Conservation (phyloP, 495 filamentous ascomycete genomes). For the Apodospora peruviana region DNA sequence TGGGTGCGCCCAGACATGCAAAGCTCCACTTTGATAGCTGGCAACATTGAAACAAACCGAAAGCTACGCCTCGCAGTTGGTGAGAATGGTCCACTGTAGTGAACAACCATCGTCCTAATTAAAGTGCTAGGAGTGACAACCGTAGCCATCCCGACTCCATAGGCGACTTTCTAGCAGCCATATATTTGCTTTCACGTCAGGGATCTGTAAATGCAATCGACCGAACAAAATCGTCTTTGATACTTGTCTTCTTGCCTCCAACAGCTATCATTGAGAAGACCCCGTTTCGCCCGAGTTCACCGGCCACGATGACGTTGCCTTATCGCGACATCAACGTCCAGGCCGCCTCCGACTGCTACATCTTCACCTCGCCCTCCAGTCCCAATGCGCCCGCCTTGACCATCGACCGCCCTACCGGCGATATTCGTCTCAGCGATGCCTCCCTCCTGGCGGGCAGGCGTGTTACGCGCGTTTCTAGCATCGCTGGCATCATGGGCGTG, state of each 20-base stretch:
- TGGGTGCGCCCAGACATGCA: neutral
- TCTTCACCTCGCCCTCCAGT: slow-evolving; percentile 92
- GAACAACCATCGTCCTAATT: too few relatives aligned
- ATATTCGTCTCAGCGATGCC: slow-evolving; percentile 77
- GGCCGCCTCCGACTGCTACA: slow-evolving; percentile 84
- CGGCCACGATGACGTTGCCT: slow-evolving; percentile 59
- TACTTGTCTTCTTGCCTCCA: too few relatives aligned
- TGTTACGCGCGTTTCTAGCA: slow-evolving; percentile 68
- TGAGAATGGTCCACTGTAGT: too few relatives aligned
- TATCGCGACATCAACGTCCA: slow-evolving; percentile 97
- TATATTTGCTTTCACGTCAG: too few relatives aligned
- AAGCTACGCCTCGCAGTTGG: neutral
- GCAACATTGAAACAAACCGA: neutral
- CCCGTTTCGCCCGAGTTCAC: too few relatives aligned
- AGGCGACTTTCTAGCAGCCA: too few relatives aligned
- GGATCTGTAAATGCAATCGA: too few relatives aligned
- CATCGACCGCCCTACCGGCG: slow-evolving; percentile 87
- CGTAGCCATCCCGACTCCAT: too few relatives aligned
- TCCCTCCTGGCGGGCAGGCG: slow-evolving; percentile 68
- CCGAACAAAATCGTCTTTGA: too few relatives aligned
- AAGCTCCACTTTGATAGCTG: neutral
- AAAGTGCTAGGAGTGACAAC: too few relatives aligned
- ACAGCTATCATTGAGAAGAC: too few relatives aligned
- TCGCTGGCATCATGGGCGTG: slow-evolving; percentile 89
- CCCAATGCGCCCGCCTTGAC: slow-evolving; percentile 81